Conservation (phyloP, 129 eudicot genomes). For the Tagetes patula region DNA sequence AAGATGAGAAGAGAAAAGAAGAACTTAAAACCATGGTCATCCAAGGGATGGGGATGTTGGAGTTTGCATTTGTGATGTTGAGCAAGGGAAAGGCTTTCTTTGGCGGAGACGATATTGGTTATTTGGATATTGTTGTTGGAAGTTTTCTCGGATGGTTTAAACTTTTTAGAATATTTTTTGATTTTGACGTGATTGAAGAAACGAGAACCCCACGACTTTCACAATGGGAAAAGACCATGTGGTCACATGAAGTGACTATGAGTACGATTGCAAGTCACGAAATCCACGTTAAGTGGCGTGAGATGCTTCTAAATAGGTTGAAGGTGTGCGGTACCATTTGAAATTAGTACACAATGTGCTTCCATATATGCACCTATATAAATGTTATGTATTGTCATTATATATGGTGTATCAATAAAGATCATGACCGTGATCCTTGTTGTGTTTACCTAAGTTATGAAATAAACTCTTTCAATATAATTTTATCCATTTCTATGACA, state of each 20-base stretch:
- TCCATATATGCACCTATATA: no score
- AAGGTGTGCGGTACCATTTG: no score
- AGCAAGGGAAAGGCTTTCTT: slow-evolving; percentile 7
- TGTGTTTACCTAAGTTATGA: no score
- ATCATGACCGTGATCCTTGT: no score
- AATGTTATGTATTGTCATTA: no score
- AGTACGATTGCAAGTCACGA: not conserved
- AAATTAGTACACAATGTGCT: no score
- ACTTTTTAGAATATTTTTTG: not conserved
- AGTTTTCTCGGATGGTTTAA: not conserved
- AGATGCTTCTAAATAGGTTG: not conserved
- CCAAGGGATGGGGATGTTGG: not conserved
- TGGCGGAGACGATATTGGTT: slow-evolving; percentile 1
- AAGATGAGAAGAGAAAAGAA: not conserved
- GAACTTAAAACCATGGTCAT: not conserved
- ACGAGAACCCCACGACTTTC: not conserved
- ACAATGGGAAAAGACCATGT: not conserved
- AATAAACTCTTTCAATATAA: no score
- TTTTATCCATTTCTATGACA: no score
- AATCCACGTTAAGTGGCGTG: not conserved
- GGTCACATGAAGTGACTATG: slow-evolving; percentile 9
- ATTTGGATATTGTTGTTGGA: slow-evolving; percentile 6
- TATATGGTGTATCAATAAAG: no score
- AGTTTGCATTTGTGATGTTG: not conserved
- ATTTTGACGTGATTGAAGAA: not conserved